phyloP scores from a whole-genome alignment of 345 rosid species.

The Brassica rapa region DNA sequence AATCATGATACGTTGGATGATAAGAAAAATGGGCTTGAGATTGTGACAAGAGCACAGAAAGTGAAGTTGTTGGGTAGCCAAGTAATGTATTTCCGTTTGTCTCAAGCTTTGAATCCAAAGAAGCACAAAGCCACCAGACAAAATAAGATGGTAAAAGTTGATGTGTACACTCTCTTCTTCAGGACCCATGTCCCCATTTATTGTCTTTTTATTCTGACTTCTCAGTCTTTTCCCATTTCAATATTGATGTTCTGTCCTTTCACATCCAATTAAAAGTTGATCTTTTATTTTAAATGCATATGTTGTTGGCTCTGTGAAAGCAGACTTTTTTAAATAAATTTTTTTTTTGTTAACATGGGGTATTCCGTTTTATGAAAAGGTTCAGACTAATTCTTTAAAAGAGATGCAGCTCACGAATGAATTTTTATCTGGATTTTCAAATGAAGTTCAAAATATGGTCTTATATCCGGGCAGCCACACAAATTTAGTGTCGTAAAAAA shows the following conservation, averaged over 20 bases:
- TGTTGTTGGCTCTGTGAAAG: neutral
- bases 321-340: neutral
- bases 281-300: neutral
- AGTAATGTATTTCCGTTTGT: slow-evolving; percentile 38
- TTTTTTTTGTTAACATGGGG: neutral
- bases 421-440: neutral
- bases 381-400: neutral
- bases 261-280: slow-evolving; percentile 31
- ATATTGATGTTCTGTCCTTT: slow-evolving; percentile 36
- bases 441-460: neutral
- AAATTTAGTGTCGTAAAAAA: too few species aligned
- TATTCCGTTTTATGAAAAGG: neutral
- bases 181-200: slow-evolving; percentile 37
- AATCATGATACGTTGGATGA: slow-evolving; percentile 29
- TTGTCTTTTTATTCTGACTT: slow-evolving; percentile 35
- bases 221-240: slow-evolving; percentile 39
- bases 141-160: slow-evolving; percentile 37
- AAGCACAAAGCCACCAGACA: slow-evolving; percentile 18
- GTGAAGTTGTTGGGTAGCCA: slow-evolving; percentile 39
- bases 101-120: slow-evolving; percentile 35
- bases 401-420: neutral
- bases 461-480: too few species aligned
- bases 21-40: slow-evolving; percentile 27
- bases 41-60: slow-evolving; percentile 43
- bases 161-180: slow-evolving; percentile 31